A percentile compares a stretch with the other conserved stretches of the same genome.
phyloP scores from a whole-genome alignment of 2,329 filamentous ascomycete genomes.

The Balansia obtecta region DNA sequence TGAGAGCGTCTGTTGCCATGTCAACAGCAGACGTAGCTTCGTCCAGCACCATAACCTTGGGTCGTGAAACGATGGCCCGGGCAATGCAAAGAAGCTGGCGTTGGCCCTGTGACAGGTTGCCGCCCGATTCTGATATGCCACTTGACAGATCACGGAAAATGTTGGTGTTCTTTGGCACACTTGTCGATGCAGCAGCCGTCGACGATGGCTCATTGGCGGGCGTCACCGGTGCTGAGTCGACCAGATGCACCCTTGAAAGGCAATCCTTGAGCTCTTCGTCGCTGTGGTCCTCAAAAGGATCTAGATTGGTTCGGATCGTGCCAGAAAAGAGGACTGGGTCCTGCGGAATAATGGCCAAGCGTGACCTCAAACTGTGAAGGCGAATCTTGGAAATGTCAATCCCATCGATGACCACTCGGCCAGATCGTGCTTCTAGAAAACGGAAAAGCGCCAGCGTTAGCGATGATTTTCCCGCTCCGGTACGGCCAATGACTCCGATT shows the following conservation, averaged over 20 bases:
- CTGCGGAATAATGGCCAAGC: constrained; percentile 68
- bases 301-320: constrained; percentile 63
- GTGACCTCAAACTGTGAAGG: constrained; percentile 57
- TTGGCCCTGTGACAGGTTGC: constrained; percentile 66
- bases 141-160: constrained; percentile 51
- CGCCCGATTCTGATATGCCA: constrained; percentile 56
- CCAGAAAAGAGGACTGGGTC: constrained; percentile 75
- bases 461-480: constrained; percentile 67
- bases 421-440: constrained; percentile 57
- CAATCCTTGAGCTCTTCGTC: constrained; percentile 59
- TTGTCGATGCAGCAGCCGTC: constrained; percentile 20
- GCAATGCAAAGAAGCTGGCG: constrained; percentile 65
- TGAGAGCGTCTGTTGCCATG: constrained; percentile 62
- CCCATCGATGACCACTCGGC: constrained; percentile 58
- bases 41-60: constrained; percentile 69
- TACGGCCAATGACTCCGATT: constrained; percentile 66
- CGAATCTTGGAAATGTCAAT: constrained; percentile 62
- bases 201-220: constrained; percentile 27
- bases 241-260: constrained; percentile 58
- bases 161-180: constrained; percentile 43
- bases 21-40: constrained; percentile 71
- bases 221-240: constrained; percentile 28
- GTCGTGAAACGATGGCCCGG: constrained; percentile 57
- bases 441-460: constrained; percentile 66
- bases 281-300: constrained; percentile 59